Evolutionary conservation across 176 grass and related monocot species (phyloP).

Genomic region (Triticum aestivum): DNA sequence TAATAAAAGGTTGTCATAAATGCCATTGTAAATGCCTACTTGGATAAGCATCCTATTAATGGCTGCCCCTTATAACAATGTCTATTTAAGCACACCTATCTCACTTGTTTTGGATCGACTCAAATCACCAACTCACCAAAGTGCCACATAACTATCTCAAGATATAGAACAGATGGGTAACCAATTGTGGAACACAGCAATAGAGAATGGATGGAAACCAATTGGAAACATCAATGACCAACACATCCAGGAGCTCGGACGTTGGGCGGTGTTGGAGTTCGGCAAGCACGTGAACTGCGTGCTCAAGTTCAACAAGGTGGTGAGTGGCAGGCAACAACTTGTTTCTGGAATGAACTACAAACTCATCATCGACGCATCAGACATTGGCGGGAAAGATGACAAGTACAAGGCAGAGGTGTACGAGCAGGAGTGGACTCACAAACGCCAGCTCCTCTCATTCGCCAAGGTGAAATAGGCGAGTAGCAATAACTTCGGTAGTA

Average conservation of each 20-base stretch:
- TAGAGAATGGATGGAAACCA: not conserved
- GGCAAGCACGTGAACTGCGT: not conserved
- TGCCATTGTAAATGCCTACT: not conserved
- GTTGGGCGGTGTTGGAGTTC: constrained; percentile 33
- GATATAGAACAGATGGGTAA: not conserved
- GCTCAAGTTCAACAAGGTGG: constrained; percentile 28
- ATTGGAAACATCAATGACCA: constrained; percentile 24
- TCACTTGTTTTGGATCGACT: not conserved
- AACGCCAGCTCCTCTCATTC: constrained; percentile 38
- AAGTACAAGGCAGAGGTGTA: constrained; percentile 42
- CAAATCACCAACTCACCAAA: not conserved
- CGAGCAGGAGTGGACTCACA: constrained; percentile 20
- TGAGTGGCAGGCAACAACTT: constrained; percentile 28
- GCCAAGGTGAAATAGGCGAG: not conserved
- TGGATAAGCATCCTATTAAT: not conserved
- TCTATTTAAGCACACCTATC: not conserved
- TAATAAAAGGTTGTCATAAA: not conserved
- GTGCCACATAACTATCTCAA: not conserved
- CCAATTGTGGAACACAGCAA: not conserved
- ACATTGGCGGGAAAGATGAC: not conserved
- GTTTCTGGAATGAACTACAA: constrained; percentile 43
- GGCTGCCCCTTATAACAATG: not conserved
- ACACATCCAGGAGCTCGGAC: constrained; percentile 27
- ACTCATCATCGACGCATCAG: constrained; percentile 6
- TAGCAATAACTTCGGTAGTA: not conserved